Evolutionary conservation across 2,329 filamentous ascomycete genomes (phyloP), one percentile per base, ranked within the genome.

Genomic region (Penicillium griseofulvum): DNA sequence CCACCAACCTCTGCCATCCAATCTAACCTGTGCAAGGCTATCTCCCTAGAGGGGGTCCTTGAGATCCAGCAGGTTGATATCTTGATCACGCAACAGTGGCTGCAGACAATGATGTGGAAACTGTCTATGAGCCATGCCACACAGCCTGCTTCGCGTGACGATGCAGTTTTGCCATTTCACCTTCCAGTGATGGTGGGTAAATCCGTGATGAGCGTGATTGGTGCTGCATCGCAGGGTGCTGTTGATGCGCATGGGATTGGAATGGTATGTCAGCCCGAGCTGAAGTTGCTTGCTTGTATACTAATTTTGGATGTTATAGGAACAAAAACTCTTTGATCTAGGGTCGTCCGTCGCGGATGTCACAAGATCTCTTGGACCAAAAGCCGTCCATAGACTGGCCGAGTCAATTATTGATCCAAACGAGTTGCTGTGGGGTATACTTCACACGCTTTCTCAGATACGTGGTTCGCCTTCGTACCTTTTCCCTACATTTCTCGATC

Each of bases 161-260:
- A 88, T 54, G 79, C 80, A 49, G 81, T 83, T 44, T 78, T 87
- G 57, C 82, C 84, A 0, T 88, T 87, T 61, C 81, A 84, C 52
- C 87, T 87, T 52, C 83, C 86, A 1, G 78, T 87, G 11, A 78
- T 86, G 51, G 81, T 89, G 56, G 80, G 86, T 0, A 80, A 83
- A 49, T 85, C 89, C 51, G 68, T 89, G 14, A 78, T 83, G 60
- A 81, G 81, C 9, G 84, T 92, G 73, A 86, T 88, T 5, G 84
- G 86, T 2, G 84, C 88, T 51, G 90, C 94, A 64, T 88, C 88
- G 0, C 86, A 87, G 49, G 83, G 87, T 55, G 85, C 87, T 33
- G 86, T 91, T 72, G 90, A 93, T 60, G 78, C 92, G 2, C 81
- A 93, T 60, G 87, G 87, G 28, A 84, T 90, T 37, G 88, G 88